Evolutionary conservation across 768 basidiomycete species (phyloP).

Genomic region (Gloeopeniophorella convolvens): DNA sequence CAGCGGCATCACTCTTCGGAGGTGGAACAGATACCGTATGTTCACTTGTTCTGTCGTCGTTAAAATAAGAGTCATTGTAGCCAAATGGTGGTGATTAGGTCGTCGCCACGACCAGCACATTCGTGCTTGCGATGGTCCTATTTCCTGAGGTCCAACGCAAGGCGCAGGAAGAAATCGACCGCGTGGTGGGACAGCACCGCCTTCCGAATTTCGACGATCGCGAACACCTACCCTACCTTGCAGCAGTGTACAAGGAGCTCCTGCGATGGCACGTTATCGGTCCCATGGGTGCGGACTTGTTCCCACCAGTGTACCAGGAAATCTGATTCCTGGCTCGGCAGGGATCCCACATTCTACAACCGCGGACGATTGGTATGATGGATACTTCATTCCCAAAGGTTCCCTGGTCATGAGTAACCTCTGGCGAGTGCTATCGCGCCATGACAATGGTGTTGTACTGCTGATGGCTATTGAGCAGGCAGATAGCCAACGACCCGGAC

Average conservation of each 20-base stretch:
- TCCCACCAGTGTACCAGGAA: not conserved
- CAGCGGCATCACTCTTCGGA: slow-evolving; percentile 6
- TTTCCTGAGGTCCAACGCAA: slow-evolving; percentile 22
- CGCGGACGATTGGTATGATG: slow-evolving; percentile 19
- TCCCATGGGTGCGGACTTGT: slow-evolving; percentile 13
- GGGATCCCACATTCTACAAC: slow-evolving; percentile 7
- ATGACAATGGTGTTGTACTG: not conserved
- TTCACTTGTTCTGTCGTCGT: not conserved
- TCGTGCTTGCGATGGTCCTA: slow-evolving; percentile 20
- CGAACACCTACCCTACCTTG: slow-evolving; percentile 22
- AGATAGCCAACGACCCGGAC: slow-evolving; percentile 10
- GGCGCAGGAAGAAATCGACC: slow-evolving; percentile 25
- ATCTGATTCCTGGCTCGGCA: not conserved
- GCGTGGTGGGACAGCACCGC: slow-evolving; percentile 18
- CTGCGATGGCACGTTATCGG: slow-evolving; percentile 23
- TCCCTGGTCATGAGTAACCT: slow-evolving; percentile 19
- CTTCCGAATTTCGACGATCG: slow-evolving; percentile 20
- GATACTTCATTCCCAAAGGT: slow-evolving; percentile 23
- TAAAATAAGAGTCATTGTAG: not conserved
- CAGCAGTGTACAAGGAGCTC: slow-evolving; percentile 23
- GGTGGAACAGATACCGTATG: slow-evolving; percentile 17
- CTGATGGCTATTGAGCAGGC: not conserved
- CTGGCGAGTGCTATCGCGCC: slow-evolving; percentile 13
- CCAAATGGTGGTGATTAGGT: slow-evolving; percentile 3
- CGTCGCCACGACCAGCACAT: slow-evolving; percentile 13